A percentile compares a stretch with the other conserved stretches of the same genome.
phyloP scores from a whole-genome alignment of 345 rosid genomes.

The Angophora floribunda region DNA sequence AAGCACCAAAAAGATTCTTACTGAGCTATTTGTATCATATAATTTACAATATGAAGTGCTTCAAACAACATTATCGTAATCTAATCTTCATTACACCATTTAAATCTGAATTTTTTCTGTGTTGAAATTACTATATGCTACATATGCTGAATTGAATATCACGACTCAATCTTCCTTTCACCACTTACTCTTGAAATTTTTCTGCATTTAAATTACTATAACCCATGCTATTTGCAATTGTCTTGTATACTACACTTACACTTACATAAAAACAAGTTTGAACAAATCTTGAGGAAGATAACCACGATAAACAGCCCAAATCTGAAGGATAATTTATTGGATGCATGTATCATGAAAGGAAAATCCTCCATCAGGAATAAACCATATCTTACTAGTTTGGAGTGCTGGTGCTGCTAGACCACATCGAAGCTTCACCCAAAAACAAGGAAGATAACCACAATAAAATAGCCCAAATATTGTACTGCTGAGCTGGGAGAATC shows the following conservation, averaged over 20 bases:
- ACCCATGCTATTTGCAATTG: not conserved
- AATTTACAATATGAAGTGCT: not conserved
- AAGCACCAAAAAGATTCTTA: not conserved
- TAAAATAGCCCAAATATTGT: conserved; percentile 85
- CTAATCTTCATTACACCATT: not conserved
- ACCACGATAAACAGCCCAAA: not conserved
- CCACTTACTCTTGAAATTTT: not conserved
- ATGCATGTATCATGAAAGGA: not conserved
- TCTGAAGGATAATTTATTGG: not conserved
- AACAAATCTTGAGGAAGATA: not conserved
- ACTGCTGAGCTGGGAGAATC: conserved; percentile 89
- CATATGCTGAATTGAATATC: not conserved
- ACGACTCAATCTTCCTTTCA: not conserved
- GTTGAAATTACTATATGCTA: not conserved
- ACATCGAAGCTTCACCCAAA: conserved; percentile 91
- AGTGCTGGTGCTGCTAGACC: conserved; percentile 75
- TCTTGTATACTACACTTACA: not conserved
- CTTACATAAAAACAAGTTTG: not conserved
- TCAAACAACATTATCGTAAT: not conserved
- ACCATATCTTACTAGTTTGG: conserved; percentile 54
- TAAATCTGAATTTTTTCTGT: not conserved
- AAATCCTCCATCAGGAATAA: not conserved
- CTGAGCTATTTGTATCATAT: not conserved
- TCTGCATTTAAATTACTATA: not conserved
- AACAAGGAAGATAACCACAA: conserved; percentile 90